A percentile compares a stretch with the other conserved stretches of the same genome.
Conservation (phyloP, 1,139 yeast genomes). For the Williopsis jadinii region DNA sequence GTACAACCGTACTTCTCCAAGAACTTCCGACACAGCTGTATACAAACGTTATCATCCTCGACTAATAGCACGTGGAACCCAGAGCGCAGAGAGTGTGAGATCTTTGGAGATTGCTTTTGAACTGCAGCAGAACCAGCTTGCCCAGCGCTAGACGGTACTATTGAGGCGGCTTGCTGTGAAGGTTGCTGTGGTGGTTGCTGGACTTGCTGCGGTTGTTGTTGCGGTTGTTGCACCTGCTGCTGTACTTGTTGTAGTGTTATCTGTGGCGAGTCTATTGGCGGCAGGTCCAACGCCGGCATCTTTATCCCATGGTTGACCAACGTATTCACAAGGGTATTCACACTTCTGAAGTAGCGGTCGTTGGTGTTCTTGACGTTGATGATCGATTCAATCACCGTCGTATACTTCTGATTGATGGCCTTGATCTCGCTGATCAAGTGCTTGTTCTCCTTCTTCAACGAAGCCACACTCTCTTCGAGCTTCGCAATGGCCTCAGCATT, state of each 20-base stretch:
- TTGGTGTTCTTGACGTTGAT: conserved; percentile 48
- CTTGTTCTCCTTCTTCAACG: conserved; percentile 36
- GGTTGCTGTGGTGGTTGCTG: conserved; percentile 2
- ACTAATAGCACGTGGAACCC: conserved; percentile 70
- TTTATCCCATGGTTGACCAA: conserved; percentile 56
- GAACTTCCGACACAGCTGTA: conserved; percentile 71
- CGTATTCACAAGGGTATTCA: conserved; percentile 41
- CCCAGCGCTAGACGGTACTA: neutral
- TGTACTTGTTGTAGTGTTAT: conserved; percentile 12
- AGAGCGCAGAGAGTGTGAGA: conserved; percentile 20
- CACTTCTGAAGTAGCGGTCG: conserved; percentile 48
- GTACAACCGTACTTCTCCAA: conserved; percentile 84
- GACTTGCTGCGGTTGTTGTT: conserved; percentile 9
- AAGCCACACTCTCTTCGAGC: conserved; percentile 39
- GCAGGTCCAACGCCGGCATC: conserved; percentile 56
- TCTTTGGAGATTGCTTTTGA: conserved; percentile 10
- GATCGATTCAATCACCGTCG: conserved; percentile 55
- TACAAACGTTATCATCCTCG: conserved; percentile 82
- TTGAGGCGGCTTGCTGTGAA: conserved; percentile 4
- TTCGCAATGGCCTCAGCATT: conserved; percentile 22
- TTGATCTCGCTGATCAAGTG: conserved; percentile 37
- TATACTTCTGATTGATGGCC: conserved; percentile 48
- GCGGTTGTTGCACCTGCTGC: conserved; percentile 11
- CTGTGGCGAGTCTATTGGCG: conserved; percentile 24
- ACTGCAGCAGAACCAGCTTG: conserved; percentile 1